phyloP scores from a whole-genome alignment of 176 grass and related monocot genomes.

The Aegilops umbellulata region DNA sequence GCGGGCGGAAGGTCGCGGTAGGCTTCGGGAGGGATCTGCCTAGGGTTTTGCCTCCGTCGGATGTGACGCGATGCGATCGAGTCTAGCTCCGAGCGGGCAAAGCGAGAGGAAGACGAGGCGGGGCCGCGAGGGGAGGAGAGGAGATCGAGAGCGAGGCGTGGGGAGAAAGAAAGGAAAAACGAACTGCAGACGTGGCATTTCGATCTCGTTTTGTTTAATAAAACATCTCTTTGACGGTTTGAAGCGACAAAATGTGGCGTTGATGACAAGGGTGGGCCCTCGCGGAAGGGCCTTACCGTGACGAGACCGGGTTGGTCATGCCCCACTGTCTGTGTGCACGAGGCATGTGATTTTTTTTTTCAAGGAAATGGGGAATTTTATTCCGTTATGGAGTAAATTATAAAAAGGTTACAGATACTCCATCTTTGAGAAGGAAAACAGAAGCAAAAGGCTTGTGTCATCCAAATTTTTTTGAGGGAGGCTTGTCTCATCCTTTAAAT shows the following conservation, averaged over 20 bases:
- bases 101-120: conserved; percentile 1
- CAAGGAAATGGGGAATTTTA: too few relatives aligned
- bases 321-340: too few relatives aligned
- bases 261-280: too few relatives aligned
- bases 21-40: background rate
- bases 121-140: conserved; percentile 5
- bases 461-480: too few relatives aligned
- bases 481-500: too few relatives aligned
- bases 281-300: too few relatives aligned
- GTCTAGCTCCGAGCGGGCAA: background rate
- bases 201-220: background rate
- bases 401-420: too few relatives aligned
- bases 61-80: conserved; percentile 23
- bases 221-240: conserved; percentile 28
- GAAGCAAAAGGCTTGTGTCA: too few relatives aligned
- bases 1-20: background rate
- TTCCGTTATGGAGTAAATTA: too few relatives aligned
- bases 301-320: too few relatives aligned
- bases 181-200: conserved; percentile 15
- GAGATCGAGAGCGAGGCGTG: background rate
- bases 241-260: conserved; percentile 10
- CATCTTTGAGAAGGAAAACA: too few relatives aligned
- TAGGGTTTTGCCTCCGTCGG: conserved; percentile 25
- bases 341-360: too few relatives aligned
- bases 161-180: conserved; percentile 4